Conservation (phyloP, 768 basidiomycete species). For the Termitomyces heimii region DNA sequence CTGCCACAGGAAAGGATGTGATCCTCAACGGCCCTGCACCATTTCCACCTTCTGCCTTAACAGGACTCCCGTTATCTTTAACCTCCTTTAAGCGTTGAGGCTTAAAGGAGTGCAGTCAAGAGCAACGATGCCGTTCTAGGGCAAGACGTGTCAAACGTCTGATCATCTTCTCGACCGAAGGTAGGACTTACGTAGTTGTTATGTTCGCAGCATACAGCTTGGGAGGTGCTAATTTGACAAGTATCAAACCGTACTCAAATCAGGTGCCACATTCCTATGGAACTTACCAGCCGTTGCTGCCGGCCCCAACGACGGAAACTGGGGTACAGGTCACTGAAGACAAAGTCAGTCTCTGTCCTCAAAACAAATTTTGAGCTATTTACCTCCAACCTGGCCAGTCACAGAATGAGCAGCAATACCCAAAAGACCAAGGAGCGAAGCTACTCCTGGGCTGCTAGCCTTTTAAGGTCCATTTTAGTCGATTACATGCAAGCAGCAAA, state of each 20-base stretch:
- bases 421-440: constrained; percentile 1
- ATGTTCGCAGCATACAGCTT: constrained; percentile 16
- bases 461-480: neutral
- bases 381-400: constrained; percentile 11
- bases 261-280: neutral
- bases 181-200: constrained; percentile 13
- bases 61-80: too few relatives aligned
- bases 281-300: constrained; percentile 11
- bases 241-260: neutral
- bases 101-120: constrained; percentile 8
- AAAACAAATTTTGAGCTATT: neutral
- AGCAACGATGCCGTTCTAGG: constrained; percentile 4
- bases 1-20: neutral
- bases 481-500: neutral
- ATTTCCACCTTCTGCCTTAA: neutral
- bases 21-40: neutral
- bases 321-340: constrained; percentile 10
- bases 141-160: neutral
- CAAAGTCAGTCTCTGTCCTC: neutral
- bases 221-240: constrained; percentile 2
- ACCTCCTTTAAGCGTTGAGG: neutral
- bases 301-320: constrained; percentile 5
- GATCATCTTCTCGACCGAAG: neutral
- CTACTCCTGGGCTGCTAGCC: neutral
- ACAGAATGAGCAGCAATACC: constrained; percentile 1